phyloP scores from a whole-genome alignment of 441 rosid genomes.

The Kokia cookei region DNA sequence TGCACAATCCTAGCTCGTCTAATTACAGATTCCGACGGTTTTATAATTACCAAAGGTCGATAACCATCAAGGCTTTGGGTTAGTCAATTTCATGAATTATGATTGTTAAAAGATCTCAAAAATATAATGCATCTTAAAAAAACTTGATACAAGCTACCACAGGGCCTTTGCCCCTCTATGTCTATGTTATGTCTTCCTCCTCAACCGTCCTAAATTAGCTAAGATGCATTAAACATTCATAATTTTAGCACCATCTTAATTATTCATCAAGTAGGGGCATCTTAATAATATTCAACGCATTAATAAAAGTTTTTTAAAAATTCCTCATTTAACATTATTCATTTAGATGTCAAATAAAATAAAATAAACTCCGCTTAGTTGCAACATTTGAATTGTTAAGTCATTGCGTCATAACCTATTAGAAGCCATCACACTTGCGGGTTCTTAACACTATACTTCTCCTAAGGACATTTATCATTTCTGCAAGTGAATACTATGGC shows the following conservation, averaged over 20 bases:
- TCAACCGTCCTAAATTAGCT: background rate
- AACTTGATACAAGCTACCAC: background rate
- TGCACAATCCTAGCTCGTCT: background rate
- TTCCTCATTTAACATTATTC: background rate
- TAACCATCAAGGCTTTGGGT: background rate
- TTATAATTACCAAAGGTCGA: background rate
- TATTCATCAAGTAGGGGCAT: background rate
- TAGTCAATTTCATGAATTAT: background rate
- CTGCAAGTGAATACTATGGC: background rate
- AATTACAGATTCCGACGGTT: background rate
- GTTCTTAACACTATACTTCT: background rate
- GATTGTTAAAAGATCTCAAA: background rate
- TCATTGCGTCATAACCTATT: background rate
- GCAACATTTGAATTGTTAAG: background rate
- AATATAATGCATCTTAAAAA: background rate
- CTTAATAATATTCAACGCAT: background rate
- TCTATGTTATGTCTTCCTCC: background rate
- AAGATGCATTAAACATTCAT: background rate
- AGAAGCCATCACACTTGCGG: background rate
- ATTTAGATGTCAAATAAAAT: background rate
- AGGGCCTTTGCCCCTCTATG: background rate
- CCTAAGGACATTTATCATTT: background rate
- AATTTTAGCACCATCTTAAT: background rate
- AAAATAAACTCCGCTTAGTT: background rate
- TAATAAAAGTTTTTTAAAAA: background rate